Base-by-base conservation (phyloP, 495 filamentous ascomycete species). In the Aspergillus taichungensis region DNA sequence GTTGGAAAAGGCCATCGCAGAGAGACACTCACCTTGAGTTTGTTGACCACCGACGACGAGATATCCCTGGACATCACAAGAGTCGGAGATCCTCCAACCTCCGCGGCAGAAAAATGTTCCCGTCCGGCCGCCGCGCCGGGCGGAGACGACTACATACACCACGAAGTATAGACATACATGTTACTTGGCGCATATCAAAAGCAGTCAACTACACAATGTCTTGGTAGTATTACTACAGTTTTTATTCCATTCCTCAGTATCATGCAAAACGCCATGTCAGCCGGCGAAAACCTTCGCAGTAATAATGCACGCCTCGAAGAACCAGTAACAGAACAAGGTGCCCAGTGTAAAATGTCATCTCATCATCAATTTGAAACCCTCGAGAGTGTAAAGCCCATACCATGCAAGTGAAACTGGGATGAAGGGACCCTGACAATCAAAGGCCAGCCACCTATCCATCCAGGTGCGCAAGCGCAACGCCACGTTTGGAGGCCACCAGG, bases 41-140 rank as follows among this genome's bases (percentile, higher is more conserved):
- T 24, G 13, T 30, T 30, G 13, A 39, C 13, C 18, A 37, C 12
- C 5, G 13, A 43, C 12, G 12, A 36, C 12, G 12, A 14, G 27
- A 37, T 28, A 35, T 18, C 31, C 39, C 39, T 30, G 39, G 28
- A 29, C 8, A 7, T 24, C 34, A n/a, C n/a, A 27, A 10, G 8
- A 29, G 13, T 10, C 3, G 7, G 34, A 37, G 39, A 30, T 12
- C 11, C 34, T 40, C 39, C 47, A 36, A 34, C 11, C 53, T 43
- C 38, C 28, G 55, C 67, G 67, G 64, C 64, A 67, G 63, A 70
- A 70, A 70, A 70, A 70, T 67, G 55, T 68, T 68, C 65, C 67
- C 56, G 62, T 61, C 64, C 65, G 57, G 65, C 18, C 18, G 18
- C 18, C 18, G 1, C 18, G 2, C 18, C 18, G 18, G 18, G 18